A percentile compares a stretch with the other conserved stretches of the same genome.
These are phyloP conservation scores for Claviceps humidiphila DNA, from an alignment of 2,329 filamentous ascomycete genomes.

Conservation along the genomic window DNA sequence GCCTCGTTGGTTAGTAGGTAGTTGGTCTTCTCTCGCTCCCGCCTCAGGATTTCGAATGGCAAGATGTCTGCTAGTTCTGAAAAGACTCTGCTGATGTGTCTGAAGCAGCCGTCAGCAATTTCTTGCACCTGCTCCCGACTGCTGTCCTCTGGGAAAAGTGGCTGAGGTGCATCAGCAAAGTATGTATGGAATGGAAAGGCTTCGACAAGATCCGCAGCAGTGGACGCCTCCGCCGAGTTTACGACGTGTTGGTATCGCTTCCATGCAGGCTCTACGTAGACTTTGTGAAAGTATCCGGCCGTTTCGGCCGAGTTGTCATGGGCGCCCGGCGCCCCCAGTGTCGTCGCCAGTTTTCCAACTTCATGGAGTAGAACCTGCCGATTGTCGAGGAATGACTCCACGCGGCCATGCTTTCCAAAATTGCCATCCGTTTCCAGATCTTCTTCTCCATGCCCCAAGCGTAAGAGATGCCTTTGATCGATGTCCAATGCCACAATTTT, in stretches of 20 bases:
- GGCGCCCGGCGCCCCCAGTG: slow-evolving; percentile 78
- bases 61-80: slow-evolving; percentile 83
- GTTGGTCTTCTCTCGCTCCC: slow-evolving; percentile 84
- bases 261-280: slow-evolving; percentile 85
- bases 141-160: slow-evolving; percentile 58
- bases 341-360: slow-evolving; percentile 73
- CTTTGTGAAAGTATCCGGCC: slow-evolving; percentile 88
- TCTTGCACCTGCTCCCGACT: slow-evolving; percentile 59
- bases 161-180: slow-evolving; percentile 77
- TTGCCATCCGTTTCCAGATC: slow-evolving; percentile 75
- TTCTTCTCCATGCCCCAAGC: slow-evolving; percentile 89
- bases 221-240: slow-evolving; percentile 40
- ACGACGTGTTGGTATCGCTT: slow-evolving; percentile 57
- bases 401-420: slow-evolving; percentile 88
- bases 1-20: slow-evolving; percentile 92
- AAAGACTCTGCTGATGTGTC: slow-evolving; percentile 82
- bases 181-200: slow-evolving; percentile 81
- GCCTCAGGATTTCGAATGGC: slow-evolving; percentile 86
- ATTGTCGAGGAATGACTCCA: slow-evolving; percentile 90
- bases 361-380: slow-evolving; percentile 65
- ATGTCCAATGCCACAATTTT: slow-evolving; percentile 97
- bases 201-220: slow-evolving; percentile 48
- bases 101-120: slow-evolving; percentile 70
- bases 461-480: slow-evolving; percentile 82
- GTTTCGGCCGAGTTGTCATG: slow-evolving; percentile 95